These are phyloP conservation scores for Citrullus colocynthis DNA, from an alignment of 306 rosid species.

Conservation along the genomic window DNA sequence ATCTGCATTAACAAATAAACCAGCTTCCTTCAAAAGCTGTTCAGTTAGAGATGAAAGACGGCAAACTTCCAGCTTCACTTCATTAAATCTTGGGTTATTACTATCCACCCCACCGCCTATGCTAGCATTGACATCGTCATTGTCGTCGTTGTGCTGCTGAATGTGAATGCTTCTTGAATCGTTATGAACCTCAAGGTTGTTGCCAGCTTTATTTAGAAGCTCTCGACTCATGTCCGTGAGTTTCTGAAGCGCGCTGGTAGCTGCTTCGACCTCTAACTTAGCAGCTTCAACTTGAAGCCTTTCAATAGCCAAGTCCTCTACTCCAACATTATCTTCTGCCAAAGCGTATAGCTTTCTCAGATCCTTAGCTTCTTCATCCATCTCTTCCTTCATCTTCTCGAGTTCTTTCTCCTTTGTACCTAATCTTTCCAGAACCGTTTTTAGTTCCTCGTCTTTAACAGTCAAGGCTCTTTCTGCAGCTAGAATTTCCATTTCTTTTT, in stretches of 20 bases:
- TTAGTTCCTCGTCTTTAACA: constrained; percentile 70
- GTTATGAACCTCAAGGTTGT: constrained; percentile 30
- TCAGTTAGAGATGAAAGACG: constrained; percentile 61
- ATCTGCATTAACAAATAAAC: constrained; percentile 22
- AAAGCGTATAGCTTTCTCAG: constrained; percentile 38
- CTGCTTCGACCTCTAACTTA: constrained; percentile 68
- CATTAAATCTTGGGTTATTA: constrained; percentile 16
- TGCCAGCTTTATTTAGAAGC: constrained; percentile 36
- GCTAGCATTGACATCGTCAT: neutral
- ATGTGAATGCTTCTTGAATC: constrained; percentile 3
- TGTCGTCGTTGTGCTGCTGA: neutral
- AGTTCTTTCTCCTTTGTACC: constrained; percentile 50
- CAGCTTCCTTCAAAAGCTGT: constrained; percentile 62
- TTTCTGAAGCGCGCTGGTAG: constrained; percentile 63
- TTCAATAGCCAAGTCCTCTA: constrained; percentile 59
- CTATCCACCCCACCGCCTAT: constrained; percentile 2
- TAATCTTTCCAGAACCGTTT: constrained; percentile 45
- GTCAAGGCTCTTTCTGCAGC: constrained; percentile 53
- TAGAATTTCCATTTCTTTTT: constrained; percentile 64
- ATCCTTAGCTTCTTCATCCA: constrained; percentile 39
- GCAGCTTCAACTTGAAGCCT: constrained; percentile 79
- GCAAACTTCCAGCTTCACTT: constrained; percentile 42
- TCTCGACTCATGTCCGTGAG: constrained; percentile 51
- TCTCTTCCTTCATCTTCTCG: constrained; percentile 31
- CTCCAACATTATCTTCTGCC: constrained; percentile 46